phyloP scores from a whole-genome alignment of 805 yeast species.

The Kluyveromyces nonfermentans region DNA sequence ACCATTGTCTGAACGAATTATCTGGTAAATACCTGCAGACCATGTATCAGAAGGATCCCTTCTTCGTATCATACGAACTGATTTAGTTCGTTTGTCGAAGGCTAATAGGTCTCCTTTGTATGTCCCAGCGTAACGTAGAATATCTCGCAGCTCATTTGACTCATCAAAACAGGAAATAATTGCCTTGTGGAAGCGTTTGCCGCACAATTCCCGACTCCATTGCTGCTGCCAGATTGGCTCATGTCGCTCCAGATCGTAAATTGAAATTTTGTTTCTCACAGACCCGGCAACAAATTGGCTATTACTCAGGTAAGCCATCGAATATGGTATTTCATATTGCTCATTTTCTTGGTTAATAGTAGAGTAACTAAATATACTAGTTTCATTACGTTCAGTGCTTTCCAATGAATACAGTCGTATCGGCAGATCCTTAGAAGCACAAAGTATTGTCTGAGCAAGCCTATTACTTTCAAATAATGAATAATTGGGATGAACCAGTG shows the following conservation, averaged over 20 bases:
- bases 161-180: slow-evolving; percentile 24
- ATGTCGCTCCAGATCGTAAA: slow-evolving; percentile 26
- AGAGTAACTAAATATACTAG: slow-evolving; percentile 21
- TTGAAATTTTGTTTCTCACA: slow-evolving; percentile 15
- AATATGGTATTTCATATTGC: slow-evolving; percentile 23
- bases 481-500: slow-evolving; percentile 29
- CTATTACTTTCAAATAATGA: slow-evolving; percentile 24
- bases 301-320: slow-evolving; percentile 18
- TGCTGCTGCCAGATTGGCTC: slow-evolving; percentile 17
- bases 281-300: slow-evolving; percentile 28
- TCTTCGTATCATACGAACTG: slow-evolving; percentile 1
- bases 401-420: slow-evolving; percentile 25
- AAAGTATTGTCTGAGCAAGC: slow-evolving; percentile 17
- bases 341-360: slow-evolving; percentile 28
- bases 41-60: slow-evolving; percentile 4
- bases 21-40: slow-evolving; percentile 30
- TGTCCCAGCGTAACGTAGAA: slow-evolving; percentile 18
- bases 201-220: slow-evolving; percentile 6
- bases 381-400: slow-evolving; percentile 13
- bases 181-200: slow-evolving; percentile 10
- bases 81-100: slow-evolving; percentile 16
- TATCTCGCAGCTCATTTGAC: neutral
- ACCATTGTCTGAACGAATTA: slow-evolving; percentile 30
- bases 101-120: slow-evolving; percentile 22
- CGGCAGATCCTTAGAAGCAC: slow-evolving; percentile 29